phyloP scores from a whole-genome alignment of 2,329 filamentous ascomycete genomes.

The Bipolaris zeicola region DNA sequence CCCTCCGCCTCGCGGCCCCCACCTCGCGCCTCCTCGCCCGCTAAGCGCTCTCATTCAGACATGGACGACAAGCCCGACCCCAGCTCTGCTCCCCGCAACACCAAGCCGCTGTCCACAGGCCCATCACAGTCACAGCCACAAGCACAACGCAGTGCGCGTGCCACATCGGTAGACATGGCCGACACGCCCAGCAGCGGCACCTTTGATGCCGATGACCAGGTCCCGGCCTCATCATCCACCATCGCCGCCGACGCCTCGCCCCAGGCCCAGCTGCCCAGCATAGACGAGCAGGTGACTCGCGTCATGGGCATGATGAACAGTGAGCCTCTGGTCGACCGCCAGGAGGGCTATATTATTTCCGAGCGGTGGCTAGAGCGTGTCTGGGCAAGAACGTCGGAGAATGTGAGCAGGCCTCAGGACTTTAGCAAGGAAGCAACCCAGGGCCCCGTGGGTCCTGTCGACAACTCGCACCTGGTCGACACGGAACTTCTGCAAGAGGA shows the following conservation, averaged over 20 bases:
- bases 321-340: slow-evolving; percentile 67
- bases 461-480: slow-evolving; percentile 76
- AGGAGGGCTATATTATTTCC: slow-evolving; percentile 78
- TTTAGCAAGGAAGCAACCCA: slow-evolving; percentile 64
- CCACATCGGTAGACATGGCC: slow-evolving; percentile 54
- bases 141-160: slow-evolving; percentile 37
- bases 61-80: slow-evolving; percentile 53
- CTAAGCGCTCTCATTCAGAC: slow-evolving; percentile 61
- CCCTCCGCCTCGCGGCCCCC: slow-evolving; percentile 24
- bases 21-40: slow-evolving; percentile 58
- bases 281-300: slow-evolving; percentile 73
- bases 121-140: slow-evolving; percentile 30
- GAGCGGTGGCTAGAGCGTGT: slow-evolving; percentile 71
- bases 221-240: slow-evolving; percentile 26
- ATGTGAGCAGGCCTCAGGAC: slow-evolving; percentile 52
- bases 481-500: slow-evolving; percentile 27
- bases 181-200: slow-evolving; percentile 38
- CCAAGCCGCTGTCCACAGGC: slow-evolving; percentile 35
- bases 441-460: slow-evolving; percentile 75
- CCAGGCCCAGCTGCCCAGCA: slow-evolving; percentile 33
- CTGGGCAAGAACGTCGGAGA: slow-evolving; percentile 42
- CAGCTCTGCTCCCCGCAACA: slow-evolving; percentile 6
- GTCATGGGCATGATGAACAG: slow-evolving; percentile 66
- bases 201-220: slow-evolving; percentile 38
- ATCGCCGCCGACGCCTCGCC: slow-evolving; percentile 17